Percentiles rank a stretch among this genome's conserved stretches.
phyloP scores from a whole-genome alignment of 2,329 filamentous ascomycete species.

The Aspergillus japonicus region DNA sequence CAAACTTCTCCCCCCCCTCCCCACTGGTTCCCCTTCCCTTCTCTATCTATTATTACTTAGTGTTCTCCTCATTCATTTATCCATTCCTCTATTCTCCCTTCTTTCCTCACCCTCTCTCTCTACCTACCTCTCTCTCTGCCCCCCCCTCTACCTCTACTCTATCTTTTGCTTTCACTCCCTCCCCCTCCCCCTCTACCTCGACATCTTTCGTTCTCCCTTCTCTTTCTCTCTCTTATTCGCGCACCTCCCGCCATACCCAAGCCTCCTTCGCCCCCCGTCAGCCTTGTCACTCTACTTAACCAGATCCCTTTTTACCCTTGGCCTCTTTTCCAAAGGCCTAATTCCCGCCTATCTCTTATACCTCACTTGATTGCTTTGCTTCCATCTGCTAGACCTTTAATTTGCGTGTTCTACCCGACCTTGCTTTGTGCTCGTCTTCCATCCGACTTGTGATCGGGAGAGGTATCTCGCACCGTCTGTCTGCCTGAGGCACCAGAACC shows the following conservation, averaged over 20 bases:
- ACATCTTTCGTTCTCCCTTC: conserved; percentile 8
- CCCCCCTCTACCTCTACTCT: conserved; percentile 5
- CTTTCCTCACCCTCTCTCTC: not conserved
- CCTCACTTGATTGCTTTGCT: conserved; percentile 26
- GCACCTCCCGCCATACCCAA: conserved; percentile 14
- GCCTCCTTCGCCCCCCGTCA: conserved; percentile 18
- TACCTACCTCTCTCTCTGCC: conserved; percentile 8
- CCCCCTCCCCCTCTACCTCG: conserved; percentile 15
- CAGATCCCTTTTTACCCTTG: conserved; percentile 10
- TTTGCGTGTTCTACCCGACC: conserved; percentile 9
- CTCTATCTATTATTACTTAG: too few species aligned
- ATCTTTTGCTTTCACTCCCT: conserved; percentile 2
- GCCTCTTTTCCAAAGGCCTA: conserved; percentile 14
- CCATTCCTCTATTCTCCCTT: not conserved
- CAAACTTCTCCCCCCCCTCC: not conserved
- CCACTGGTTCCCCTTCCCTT: not conserved
- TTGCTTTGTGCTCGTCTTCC: not conserved
- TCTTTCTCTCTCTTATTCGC: not conserved
- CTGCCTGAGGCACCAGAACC: conserved; percentile 5
- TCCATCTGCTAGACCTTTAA: conserved; percentile 13
- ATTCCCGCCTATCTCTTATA: conserved; percentile 26
- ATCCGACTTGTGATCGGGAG: not conserved
- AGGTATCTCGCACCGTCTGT: conserved; percentile 5
- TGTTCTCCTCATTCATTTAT: not conserved
- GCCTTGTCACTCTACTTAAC: conserved; percentile 8